Evolutionary conservation across 2,329 filamentous ascomycete species (phyloP).

Genomic region (Laburnicola sp.): DNA sequence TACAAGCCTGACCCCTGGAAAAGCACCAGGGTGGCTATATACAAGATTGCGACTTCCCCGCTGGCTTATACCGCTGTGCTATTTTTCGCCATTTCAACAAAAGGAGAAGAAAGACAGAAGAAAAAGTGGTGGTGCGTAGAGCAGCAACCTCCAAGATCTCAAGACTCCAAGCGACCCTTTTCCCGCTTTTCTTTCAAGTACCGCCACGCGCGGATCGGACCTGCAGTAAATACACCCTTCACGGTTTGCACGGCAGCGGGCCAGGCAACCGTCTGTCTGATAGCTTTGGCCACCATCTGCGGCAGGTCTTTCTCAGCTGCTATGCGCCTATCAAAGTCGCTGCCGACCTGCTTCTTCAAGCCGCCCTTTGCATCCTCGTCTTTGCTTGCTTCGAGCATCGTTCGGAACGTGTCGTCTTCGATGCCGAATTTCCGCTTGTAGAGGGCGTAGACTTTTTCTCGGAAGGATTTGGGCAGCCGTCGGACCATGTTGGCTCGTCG

Average conservation of each 20-base stretch:
- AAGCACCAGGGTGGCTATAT: constrained; percentile 19
- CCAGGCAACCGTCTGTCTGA: constrained; percentile 89
- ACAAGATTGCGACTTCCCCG: constrained; percentile 3
- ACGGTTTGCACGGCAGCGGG: constrained; percentile 84
- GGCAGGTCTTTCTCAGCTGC: constrained; percentile 72
- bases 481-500: constrained; percentile 96
- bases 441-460: constrained; percentile 87
- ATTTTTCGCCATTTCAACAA: constrained; percentile 11
- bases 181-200: constrained; percentile 79
- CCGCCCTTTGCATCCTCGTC: constrained; percentile 66
- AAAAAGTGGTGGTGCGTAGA: neutral
- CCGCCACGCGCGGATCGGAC: constrained; percentile 67
- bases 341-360: constrained; percentile 74
- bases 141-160: constrained; percentile 1
- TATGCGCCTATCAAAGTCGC: constrained; percentile 84
- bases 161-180: constrained; percentile 45
- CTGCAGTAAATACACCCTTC: constrained; percentile 82
- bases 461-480: constrained; percentile 82
- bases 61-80: constrained; percentile 8
- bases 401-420: constrained; percentile 77
- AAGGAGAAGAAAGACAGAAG: constrained; percentile 13
- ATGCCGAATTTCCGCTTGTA: constrained; percentile 92
- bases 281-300: constrained; percentile 71
- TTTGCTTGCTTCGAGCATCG: constrained; percentile 76
- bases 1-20: constrained; percentile 18